Conservation (phyloP, 179 eudicot genomes). For the Spinacia oleracea region DNA sequence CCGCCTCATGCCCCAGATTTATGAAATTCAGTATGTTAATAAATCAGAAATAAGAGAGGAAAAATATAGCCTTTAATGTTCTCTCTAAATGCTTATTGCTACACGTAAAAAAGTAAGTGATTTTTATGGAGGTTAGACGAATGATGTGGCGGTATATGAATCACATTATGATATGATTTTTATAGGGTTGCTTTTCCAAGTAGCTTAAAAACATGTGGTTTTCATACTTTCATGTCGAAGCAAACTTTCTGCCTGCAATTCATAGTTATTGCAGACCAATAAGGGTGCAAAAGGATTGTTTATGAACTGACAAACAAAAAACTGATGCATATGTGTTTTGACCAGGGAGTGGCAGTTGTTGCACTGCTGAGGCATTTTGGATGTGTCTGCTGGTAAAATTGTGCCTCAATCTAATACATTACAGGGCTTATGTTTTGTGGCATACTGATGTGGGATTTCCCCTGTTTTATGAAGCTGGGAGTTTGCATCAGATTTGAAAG, state of each 20-base stretch:
- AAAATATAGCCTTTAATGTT: not conserved
- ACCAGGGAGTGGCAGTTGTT: constrained; percentile 82
- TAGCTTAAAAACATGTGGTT: not conserved
- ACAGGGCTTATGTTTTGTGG: not conserved
- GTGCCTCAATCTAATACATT: not conserved
- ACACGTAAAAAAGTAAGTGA: too few relatives aligned
- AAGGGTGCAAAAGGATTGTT: not conserved
- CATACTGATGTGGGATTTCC: constrained; percentile 20
- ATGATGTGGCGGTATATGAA: constrained; percentile 5
- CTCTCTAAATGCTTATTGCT: too few relatives aligned
- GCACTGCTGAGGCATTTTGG: constrained; percentile 93
- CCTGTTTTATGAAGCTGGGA: constrained; percentile 60
- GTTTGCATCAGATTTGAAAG: constrained; percentile 71
- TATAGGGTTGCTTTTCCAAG: not conserved
- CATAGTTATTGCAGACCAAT: not conserved
- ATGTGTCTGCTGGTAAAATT: constrained; percentile 80
- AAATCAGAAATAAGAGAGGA: not conserved
- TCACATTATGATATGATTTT: not conserved
- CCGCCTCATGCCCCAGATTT: too few relatives aligned
- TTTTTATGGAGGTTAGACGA: constrained; percentile 10
- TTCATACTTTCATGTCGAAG: constrained; percentile 3
- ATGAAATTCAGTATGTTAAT: not conserved
- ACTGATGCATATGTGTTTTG: not conserved
- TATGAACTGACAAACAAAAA: not conserved
- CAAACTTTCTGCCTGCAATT: not conserved